Percentiles rank a stretch among this genome's conserved stretches.
Conservation (phyloP, 306 rosid genomes). For the Quercus aquifolioides region DNA sequence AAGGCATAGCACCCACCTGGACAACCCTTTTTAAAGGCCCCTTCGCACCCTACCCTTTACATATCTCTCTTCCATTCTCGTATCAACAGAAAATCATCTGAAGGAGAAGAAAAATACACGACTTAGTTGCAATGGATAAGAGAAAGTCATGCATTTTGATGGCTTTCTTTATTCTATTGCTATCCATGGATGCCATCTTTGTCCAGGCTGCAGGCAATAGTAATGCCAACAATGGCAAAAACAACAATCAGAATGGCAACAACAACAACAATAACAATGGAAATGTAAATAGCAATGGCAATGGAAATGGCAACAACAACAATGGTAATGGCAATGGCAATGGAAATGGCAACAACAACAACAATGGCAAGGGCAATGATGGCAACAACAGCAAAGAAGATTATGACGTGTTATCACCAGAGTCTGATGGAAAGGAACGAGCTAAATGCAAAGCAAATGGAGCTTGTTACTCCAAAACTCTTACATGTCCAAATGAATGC, state of each 20-base stretch:
- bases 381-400: background rate
- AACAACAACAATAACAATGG: background rate
- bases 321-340: background rate
- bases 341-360: background rate
- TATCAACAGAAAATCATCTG: conserved; percentile 16
- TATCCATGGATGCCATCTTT: conserved; percentile 36
- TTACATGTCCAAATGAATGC: conserved; percentile 58
- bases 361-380: background rate
- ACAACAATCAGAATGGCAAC: background rate
- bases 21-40: conserved; percentile 14
- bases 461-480: conserved; percentile 41
- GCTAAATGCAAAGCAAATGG: conserved; percentile 44
- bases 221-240: background rate
- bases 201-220: conserved; percentile 31
- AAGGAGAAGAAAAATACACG: conserved; percentile 17
- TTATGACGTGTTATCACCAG: conserved; percentile 28
- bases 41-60: background rate
- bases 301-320: background rate
- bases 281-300: background rate
- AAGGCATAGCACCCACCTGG: conserved; percentile 1
- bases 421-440: conserved; percentile 47
- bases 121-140: conserved; percentile 33
- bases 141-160: conserved; percentile 26
- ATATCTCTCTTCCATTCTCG: conserved; percentile 13
- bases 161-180: conserved; percentile 37